Percentiles rank a stretch among this genome's conserved stretches.
phyloP scores from a whole-genome alignment of 164 flowering plant species.

The Malania oleifera region DNA sequence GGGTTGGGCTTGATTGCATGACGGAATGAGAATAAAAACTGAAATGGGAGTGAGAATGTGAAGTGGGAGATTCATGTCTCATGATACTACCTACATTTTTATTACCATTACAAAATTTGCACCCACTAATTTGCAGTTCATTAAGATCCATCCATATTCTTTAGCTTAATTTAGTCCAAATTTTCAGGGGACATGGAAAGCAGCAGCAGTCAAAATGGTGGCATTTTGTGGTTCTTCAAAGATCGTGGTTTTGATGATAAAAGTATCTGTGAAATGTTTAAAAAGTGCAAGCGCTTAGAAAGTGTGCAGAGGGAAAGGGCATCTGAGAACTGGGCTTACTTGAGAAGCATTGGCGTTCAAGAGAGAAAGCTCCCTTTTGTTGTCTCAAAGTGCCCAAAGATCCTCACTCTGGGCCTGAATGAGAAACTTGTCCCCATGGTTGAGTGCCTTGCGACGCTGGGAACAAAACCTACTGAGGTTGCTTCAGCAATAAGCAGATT shows the following conservation, averaged over 20 bases:
- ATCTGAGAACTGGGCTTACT: constrained; percentile 76
- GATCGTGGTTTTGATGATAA: constrained; percentile 78
- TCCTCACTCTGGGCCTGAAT: constrained; percentile 58
- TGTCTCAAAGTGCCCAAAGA: constrained; percentile 78
- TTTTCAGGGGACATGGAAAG: constrained; percentile 39
- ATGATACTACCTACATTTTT: too few species aligned
- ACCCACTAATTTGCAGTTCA: too few species aligned
- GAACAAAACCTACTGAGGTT: constrained; percentile 67
- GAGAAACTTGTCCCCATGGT: constrained; percentile 89
- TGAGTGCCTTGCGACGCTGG: constrained; percentile 67
- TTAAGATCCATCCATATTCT: too few species aligned
- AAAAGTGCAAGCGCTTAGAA: constrained; percentile 74
- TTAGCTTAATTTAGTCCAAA: background rate
- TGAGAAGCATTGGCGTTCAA: constrained; percentile 70
- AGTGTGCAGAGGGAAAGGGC: constrained; percentile 48
- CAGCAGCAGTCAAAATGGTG: constrained; percentile 27
- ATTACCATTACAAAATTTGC: too few species aligned
- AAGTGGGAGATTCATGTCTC: too few species aligned
- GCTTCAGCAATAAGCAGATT: constrained; percentile 67
- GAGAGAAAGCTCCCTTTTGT: constrained; percentile 78
- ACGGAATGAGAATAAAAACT: too few species aligned
- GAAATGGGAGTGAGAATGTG: too few species aligned
- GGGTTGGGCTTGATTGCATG: too few species aligned
- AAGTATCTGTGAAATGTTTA: constrained; percentile 58
- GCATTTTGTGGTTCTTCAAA: constrained; percentile 69